These are phyloP conservation scores for Candida coquimbonensis DNA, from an alignment of 805 yeast genomes.

Conservation along the genomic window DNA sequence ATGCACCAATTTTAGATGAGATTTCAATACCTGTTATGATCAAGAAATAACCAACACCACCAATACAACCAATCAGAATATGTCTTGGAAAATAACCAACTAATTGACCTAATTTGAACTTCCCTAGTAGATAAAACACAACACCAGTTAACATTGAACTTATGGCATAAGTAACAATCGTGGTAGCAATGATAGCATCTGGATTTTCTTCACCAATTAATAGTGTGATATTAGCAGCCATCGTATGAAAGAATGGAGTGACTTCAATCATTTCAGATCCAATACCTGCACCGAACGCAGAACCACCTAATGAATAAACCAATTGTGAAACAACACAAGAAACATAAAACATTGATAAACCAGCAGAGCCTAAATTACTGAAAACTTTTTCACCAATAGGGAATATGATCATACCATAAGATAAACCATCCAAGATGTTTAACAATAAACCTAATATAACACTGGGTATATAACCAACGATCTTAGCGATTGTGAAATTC, in stretches of 20 bases:
- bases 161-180: slow-evolving; percentile 76
- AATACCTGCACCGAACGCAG: slow-evolving; percentile 82
- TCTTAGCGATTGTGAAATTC: slow-evolving; percentile 10
- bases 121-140: slow-evolving; percentile 72
- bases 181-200: slow-evolving; percentile 68
- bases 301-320: slow-evolving; percentile 84
- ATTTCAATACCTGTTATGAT: slow-evolving; percentile 89
- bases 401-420: slow-evolving; percentile 96
- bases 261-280: slow-evolving; percentile 99
- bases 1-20: slow-evolving; percentile 68
- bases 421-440: slow-evolving; percentile 86
- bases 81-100: slow-evolving; percentile 97
- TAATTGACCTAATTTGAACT: slow-evolving; percentile 69
- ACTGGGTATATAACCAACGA: slow-evolving; percentile 47
- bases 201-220: slow-evolving; percentile 44
- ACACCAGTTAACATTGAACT: slow-evolving; percentile 83
- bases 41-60: slow-evolving; percentile 95
- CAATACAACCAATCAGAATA: slow-evolving; percentile 93
- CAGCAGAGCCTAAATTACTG: slow-evolving; percentile 75
- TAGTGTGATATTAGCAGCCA: slow-evolving; percentile 69
- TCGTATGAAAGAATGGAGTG: slow-evolving; percentile 95
- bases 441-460: slow-evolving; percentile 79
- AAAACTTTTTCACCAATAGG: slow-evolving; percentile 82
- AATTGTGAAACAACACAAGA: slow-evolving; percentile 87
- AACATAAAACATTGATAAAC: slow-evolving; percentile 89